phyloP scores from a whole-genome alignment of 2,329 filamentous ascomycete species.

The Penicillium sp. region DNA sequence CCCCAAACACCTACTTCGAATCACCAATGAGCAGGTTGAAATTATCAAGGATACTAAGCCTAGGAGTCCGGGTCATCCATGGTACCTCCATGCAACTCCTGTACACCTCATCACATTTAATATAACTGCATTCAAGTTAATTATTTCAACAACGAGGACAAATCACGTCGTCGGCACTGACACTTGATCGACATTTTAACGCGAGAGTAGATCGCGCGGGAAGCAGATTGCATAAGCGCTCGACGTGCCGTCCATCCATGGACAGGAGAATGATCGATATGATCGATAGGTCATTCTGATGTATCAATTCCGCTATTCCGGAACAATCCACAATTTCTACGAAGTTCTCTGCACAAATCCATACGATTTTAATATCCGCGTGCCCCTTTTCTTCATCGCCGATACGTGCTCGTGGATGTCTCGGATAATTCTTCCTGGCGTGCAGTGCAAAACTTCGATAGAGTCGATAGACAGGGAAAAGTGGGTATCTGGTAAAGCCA shows the following conservation, averaged over 20 bases:
- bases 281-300: neutral
- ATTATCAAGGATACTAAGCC: neutral
- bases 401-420: neutral
- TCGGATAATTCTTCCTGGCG: neutral
- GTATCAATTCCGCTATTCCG: neutral
- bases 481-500: neutral
- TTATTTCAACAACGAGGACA: neutral
- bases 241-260: neutral
- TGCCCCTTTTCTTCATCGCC: neutral
- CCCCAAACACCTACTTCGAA: neutral
- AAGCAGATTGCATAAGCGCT: slow-evolving; percentile 23
- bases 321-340: neutral
- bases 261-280: slow-evolving; percentile 2
- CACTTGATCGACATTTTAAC: slow-evolving; percentile 6
- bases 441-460: neutral
- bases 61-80: neutral
- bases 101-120: slow-evolving; percentile 1
- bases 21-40: neutral
- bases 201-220: slow-evolving; percentile 22
- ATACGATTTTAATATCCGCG: neutral
- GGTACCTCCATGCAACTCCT: neutral
- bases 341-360: neutral
- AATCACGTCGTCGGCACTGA: neutral
- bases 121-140: neutral
- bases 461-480: neutral